Base-by-base conservation (phyloP, 768 basidiomycete species). In the Termitomyces heimii region DNA sequence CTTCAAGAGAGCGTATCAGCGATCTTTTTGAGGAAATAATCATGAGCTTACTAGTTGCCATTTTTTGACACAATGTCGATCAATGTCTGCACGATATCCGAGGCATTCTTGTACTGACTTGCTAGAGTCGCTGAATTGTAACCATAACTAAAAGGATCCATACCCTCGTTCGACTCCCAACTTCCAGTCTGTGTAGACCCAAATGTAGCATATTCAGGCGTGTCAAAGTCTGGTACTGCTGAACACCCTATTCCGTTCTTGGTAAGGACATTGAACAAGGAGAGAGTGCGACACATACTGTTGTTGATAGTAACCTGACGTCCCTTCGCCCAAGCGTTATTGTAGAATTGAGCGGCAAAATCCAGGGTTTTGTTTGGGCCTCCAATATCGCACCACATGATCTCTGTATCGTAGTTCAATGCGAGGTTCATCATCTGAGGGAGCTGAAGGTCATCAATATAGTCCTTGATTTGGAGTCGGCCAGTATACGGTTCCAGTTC, bases 381-480 rank as follows among this genome's bases (percentile, higher is more conserved):
- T 13, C 77, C 83, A 9, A 83, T 83, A 59, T 83, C 82, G 54
- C 82, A 83, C 82, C 82, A 82, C 80, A 84, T 83, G 54, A 85
- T 81, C 59, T 83, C 80, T 3, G 75, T 74, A 35, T 72, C 80
- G 39, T 81, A 81, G 20, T 70, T 71, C n/a, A 69, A 60, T 0
- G 75, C 76, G 10, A 83, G 70, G 16, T 75, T 75, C 6, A 75
- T 43, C 80, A 83, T 83, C 26, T 83, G 82, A 2, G 76, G 78
- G 40, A 75, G 66, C 61, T 77, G 80, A 29, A 81, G 58, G 60
- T 84, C 81, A 9, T 76, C 68, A 18, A 85, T 24, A 49, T 80
- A 85, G 61, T 84, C 81, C 0, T 67, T 63, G 29, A 82, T 81
- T n/a, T 75, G 59, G 9, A 81, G 57, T 35, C 71, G 69, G 9